Evolutionary conservation across 192 early-diverging fungal species (phyloP).

Genomic region (Pilobolus umbonatus): DNA sequence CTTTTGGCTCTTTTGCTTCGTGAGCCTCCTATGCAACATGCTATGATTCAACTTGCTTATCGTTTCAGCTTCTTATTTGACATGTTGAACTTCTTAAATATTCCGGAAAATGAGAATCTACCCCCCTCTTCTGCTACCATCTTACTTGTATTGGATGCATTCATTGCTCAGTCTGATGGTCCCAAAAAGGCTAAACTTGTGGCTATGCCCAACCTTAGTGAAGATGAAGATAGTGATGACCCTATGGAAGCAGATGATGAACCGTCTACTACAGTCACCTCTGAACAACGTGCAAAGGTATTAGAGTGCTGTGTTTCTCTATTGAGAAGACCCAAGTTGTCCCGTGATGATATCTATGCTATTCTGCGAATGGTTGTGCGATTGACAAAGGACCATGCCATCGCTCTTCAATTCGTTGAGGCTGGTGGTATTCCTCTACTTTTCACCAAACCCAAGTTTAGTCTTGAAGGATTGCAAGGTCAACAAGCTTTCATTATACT

Average conservation of each 20-base stretch:
- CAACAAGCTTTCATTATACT: slow-evolving; percentile 77
- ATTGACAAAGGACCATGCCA: slow-evolving; percentile 65
- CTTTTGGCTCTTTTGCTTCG: slow-evolving; percentile 56
- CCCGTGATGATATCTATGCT: slow-evolving; percentile 56
- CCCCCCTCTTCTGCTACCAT: slow-evolving; percentile 53
- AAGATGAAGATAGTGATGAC: slow-evolving; percentile 14
- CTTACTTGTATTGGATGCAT: slow-evolving; percentile 60
- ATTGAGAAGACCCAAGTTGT: slow-evolving; percentile 33
- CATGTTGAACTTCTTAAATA: slow-evolving; percentile 18
- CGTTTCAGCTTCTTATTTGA: slow-evolving; percentile 20
- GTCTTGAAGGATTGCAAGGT: slow-evolving; percentile 65
- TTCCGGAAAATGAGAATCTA: slow-evolving; percentile 13
- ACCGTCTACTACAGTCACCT: slow-evolving; percentile 17
- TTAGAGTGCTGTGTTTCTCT: slow-evolving; percentile 36
- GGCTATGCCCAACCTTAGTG: not conserved
- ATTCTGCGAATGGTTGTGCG: slow-evolving; percentile 75
- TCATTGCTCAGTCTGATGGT: slow-evolving; percentile 61
- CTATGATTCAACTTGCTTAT: slow-evolving; percentile 24
- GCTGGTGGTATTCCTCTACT: slow-evolving; percentile 62
- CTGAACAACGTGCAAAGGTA: slow-evolving; percentile 29
- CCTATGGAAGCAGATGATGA: slow-evolving; percentile 23
- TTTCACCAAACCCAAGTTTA: slow-evolving; percentile 52
- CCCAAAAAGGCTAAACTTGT: slow-evolving; percentile 28
- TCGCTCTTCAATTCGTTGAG: slow-evolving; percentile 65
- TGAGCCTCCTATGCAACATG: slow-evolving; percentile 50